phyloP scores from a whole-genome alignment of 495 filamentous ascomycete species.

The Bathelium albidoporum region DNA sequence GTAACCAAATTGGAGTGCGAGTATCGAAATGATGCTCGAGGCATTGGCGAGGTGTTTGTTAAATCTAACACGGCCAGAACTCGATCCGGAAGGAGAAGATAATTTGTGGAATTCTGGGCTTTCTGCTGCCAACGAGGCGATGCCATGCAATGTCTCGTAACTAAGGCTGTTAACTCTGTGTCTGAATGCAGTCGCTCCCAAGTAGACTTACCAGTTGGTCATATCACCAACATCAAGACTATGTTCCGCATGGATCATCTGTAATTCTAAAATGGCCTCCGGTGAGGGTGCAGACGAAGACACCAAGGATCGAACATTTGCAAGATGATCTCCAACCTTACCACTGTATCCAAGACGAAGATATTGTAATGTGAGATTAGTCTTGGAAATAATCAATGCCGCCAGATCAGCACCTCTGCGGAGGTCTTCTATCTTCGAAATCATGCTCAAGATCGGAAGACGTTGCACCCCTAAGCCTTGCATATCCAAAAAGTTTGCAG shows the following conservation, averaged over 20 bases:
- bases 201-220: slow-evolving; percentile 22
- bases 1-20: slow-evolving; percentile 51
- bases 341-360: slow-evolving; percentile 65
- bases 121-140: neutral
- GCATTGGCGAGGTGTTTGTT: slow-evolving; percentile 42
- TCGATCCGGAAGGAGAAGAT: slow-evolving; percentile 7
- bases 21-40: slow-evolving; percentile 48
- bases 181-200: too few species aligned
- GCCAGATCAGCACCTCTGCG: slow-evolving; percentile 42
- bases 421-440: slow-evolving; percentile 44
- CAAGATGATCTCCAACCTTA: slow-evolving; percentile 57
- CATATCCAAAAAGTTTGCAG: slow-evolving; percentile 71
- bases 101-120: slow-evolving; percentile 6
- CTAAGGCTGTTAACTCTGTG: neutral
- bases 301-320: slow-evolving; percentile 43
- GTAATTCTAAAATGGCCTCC: slow-evolving; percentile 44
- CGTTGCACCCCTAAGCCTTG: slow-evolving; percentile 46
- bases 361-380: slow-evolving; percentile 56
- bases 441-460: slow-evolving; percentile 39
- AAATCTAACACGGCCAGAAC: slow-evolving; percentile 19
- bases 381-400: slow-evolving; percentile 20
- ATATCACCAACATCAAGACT: slow-evolving; percentile 54
- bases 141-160: neutral
- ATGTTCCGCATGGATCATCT: slow-evolving; percentile 67
- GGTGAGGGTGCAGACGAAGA: slow-evolving; percentile 21